These are phyloP conservation scores for Colletotrichum viniferum DNA, from an alignment of 2,329 filamentous ascomycete genomes.

Conservation along the genomic window DNA sequence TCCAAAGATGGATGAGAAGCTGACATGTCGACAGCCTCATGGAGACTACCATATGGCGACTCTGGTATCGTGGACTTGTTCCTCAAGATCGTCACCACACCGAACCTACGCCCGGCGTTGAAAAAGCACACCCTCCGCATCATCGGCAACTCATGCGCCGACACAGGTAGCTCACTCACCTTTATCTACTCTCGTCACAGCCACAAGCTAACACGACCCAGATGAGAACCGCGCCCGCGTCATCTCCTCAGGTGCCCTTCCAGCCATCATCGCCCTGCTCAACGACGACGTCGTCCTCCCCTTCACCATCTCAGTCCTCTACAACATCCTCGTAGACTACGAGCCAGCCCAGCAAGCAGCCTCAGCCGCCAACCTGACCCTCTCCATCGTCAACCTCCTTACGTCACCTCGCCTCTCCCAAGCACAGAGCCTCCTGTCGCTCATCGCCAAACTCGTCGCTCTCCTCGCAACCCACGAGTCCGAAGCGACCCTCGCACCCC, in stretches of 20 bases:
- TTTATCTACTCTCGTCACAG: background rate
- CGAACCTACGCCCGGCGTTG: conserved; percentile 45
- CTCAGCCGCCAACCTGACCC: conserved; percentile 55
- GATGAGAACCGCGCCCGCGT: conserved; percentile 65
- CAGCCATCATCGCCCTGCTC: conserved; percentile 53
- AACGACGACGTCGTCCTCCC: conserved; percentile 50
- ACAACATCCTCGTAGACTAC: conserved; percentile 68
- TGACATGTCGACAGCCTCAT: conserved; percentile 47
- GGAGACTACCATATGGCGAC: conserved; percentile 61
- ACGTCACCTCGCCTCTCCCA: conserved; percentile 46
- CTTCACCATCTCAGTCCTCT: conserved; percentile 63
- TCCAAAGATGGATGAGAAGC: background rate
- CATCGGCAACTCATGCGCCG: conserved; percentile 67
- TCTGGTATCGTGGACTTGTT: conserved; percentile 64
- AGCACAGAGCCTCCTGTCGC: conserved; percentile 48
- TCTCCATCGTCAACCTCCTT: conserved; percentile 53
- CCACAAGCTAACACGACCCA: conserved; percentile 23
- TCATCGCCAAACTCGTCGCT: conserved; percentile 62
- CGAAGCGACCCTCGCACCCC: conserved; percentile 48
- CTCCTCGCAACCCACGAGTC: conserved; percentile 57
- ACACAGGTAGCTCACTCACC: conserved; percentile 47
- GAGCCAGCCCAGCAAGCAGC: conserved; percentile 62
- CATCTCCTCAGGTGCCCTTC: conserved; percentile 52
- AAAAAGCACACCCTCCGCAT: conserved; percentile 60
- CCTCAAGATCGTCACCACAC: conserved; percentile 46